These are phyloP conservation scores for Anaeramoeba flamelloides DNA, from an alignment of 78 protist genomes.

Conservation along the genomic window DNA sequence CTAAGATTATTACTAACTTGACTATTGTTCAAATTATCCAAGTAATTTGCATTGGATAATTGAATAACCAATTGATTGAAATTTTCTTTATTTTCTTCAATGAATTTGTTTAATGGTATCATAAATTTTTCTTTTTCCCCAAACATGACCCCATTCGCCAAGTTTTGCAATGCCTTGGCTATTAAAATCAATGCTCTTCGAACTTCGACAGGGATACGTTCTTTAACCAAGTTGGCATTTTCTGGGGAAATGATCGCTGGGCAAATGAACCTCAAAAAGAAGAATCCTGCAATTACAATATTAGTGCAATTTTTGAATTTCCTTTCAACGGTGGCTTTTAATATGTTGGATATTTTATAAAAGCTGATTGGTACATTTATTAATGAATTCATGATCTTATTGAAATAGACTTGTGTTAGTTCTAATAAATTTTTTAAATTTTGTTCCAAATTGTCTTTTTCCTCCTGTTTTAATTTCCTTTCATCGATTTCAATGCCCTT, in stretches of 20 bases:
- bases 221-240: neutral
- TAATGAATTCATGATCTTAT: neutral
- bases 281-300: neutral
- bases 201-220: neutral
- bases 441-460: neutral
- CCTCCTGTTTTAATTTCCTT: neutral
- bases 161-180: neutral
- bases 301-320: neutral
- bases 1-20: neutral
- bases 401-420: neutral
- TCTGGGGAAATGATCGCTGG: neutral
- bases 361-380: neutral
- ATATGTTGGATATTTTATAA: neutral
- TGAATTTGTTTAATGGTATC: neutral
- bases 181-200: slow-evolving; percentile 1
- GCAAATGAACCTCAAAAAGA: neutral
- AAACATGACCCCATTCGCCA: neutral
- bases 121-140: neutral
- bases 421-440: neutral
- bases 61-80: neutral
- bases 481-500: neutral
- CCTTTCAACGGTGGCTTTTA: neutral
- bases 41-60: neutral
- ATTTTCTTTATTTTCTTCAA: neutral
- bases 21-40: neutral